These are phyloP conservation scores for Fraxinus americana DNA, from an alignment of 257 asterid genomes.

Conservation along the genomic window DNA sequence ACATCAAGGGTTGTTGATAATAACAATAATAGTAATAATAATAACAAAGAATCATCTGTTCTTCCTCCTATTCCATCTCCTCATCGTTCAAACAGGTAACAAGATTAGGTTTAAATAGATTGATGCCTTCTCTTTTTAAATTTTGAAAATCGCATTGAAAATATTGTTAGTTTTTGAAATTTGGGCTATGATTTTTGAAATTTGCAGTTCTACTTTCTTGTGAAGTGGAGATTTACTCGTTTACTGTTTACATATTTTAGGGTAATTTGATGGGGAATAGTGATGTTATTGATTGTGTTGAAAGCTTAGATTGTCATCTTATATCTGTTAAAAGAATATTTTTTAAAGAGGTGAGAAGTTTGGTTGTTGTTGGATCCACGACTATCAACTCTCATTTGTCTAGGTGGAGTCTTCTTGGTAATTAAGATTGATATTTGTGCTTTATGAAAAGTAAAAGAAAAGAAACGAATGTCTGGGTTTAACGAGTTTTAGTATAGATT, in stretches of 20 bases:
- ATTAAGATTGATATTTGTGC: background rate
- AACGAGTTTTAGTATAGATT: background rate
- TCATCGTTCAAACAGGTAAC: slow-evolving; percentile 66
- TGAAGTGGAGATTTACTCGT: background rate
- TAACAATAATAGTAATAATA: slow-evolving; percentile 26
- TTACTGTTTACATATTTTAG: background rate
- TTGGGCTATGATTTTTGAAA: background rate
- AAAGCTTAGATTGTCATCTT: slow-evolving; percentile 22
- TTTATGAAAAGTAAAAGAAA: background rate
- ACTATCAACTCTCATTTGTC: background rate
- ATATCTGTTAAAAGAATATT: slow-evolving; percentile 9
- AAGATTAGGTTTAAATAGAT: background rate
- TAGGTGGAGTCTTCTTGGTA: background rate
- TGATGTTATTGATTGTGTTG: background rate
- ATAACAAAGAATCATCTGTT: slow-evolving; percentile 37
- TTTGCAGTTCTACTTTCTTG: background rate
- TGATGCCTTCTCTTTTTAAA: slow-evolving; percentile 1
- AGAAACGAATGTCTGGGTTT: slow-evolving; percentile 23
- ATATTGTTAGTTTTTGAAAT: background rate
- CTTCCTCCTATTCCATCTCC: slow-evolving; percentile 66
- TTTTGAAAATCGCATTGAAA: slow-evolving; percentile 18
- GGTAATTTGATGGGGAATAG: background rate
- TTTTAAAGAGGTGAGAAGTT: slow-evolving; percentile 5
- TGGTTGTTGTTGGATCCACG: slow-evolving; percentile 37
- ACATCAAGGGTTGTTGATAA: slow-evolving; percentile 71